Evolutionary conservation across 225 moss, liverwort and hornwort genomes (phyloP), one percentile per base, ranked within the genome.

Genomic region (Pseudoscleropodium purum): DNA sequence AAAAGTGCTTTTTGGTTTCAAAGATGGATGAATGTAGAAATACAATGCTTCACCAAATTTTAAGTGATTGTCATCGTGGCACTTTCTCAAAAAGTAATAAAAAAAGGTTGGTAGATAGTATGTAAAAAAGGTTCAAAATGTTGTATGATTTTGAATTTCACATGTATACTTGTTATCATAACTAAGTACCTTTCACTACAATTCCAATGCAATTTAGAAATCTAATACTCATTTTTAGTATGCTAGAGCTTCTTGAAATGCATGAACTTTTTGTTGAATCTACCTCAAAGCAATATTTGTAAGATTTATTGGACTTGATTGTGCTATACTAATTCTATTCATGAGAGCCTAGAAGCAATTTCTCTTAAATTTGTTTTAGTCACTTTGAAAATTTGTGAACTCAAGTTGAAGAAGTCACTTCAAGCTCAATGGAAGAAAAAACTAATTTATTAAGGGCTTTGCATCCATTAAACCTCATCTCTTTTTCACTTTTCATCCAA

Each of bases 271-370:
- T 70, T n/a, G 4, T n/a, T n/a, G n/a, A n/a, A 37, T 68, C n/a
- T 69, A 69, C 13, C 2, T 7, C 3, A 0, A 0, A 39, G 13
- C 0, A 5, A 24, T 14, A 25, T 14, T 39, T 1, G 7, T 70
- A 8, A 14, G 11, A 67, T 36, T 36, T 20, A 4, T 39, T 25
- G 2, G 2, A 7, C 15, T 3, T 0, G 0, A 41, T 72, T 73
- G 45, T 29, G 1, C 1, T 17, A 0, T 2, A 17, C 2, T 6
- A 43, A 5, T 45, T 47, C 11, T 18, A 18, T 11, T 30, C 1
- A 18, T 47, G 0, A 74, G 2, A 74, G 18, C 5, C 6, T 73
- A 43, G 15, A 0, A 1, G 10, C 3, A 30, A 29, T 29, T 45
- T 47, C 3, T 43, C 4, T 43, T 43, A 5, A 3, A 73, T 43